These are phyloP conservation scores for Nigrograna mackinnonii DNA, from an alignment of 2,329 filamentous ascomycete genomes.

Conservation along the genomic window DNA sequence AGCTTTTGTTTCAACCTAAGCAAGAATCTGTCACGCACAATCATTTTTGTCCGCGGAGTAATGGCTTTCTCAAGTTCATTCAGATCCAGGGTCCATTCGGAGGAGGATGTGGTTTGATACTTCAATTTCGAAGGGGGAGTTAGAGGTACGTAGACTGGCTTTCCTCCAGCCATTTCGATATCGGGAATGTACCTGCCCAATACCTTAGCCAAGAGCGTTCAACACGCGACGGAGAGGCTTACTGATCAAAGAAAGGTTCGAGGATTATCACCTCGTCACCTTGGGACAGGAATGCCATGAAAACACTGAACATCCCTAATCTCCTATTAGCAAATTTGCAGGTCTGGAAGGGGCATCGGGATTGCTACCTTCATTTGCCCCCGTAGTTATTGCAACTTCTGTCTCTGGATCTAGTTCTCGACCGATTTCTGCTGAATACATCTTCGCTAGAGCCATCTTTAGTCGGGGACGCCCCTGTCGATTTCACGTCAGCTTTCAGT, in stretches of 20 bases:
- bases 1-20: too few relatives aligned
- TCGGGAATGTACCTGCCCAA: constrained; percentile 96
- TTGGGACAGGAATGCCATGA: constrained; percentile 95
- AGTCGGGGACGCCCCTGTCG: constrained; percentile 87
- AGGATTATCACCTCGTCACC: constrained; percentile 98
- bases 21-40: too few relatives aligned
- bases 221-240: too few relatives aligned
- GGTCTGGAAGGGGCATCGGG: too few relatives aligned
- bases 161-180: constrained; percentile 93
- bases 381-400: constrained; percentile 93
- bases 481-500: too few relatives aligned
- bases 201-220: too few relatives aligned
- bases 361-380: constrained; percentile 85
- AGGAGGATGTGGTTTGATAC: constrained; percentile 74
- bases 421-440: constrained; percentile 89
- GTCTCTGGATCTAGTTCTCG: constrained; percentile 82
- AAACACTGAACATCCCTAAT: constrained; percentile 95
- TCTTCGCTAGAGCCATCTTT: constrained; percentile 88
- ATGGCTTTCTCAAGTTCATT: constrained; percentile 76
- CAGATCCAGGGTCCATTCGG: constrained; percentile 84
- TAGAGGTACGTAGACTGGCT: constrained; percentile 85
- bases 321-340: too few relatives aligned
- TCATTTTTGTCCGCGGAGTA: constrained; percentile 86
- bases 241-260: constrained; percentile 99
- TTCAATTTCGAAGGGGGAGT: constrained; percentile 79